Evolutionary conservation across 306 rosid genomes (phyloP).

Genomic region (Herpetospermum pedunculosum): DNA sequence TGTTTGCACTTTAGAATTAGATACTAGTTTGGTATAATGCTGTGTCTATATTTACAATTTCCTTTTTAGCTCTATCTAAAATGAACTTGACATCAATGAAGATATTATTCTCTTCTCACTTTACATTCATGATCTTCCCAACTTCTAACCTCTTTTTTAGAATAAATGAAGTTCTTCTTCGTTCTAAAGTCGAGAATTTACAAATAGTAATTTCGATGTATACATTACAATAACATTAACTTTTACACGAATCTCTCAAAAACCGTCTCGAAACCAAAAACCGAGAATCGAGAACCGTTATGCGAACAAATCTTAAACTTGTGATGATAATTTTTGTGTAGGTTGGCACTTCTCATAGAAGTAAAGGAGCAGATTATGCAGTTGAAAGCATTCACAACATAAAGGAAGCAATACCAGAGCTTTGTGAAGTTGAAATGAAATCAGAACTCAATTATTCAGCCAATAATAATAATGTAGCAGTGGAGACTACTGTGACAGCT

Average conservation of each 20-base stretch:
- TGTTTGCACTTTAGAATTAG: too few species aligned
- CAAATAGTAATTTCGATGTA: not conserved
- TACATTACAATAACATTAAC: not conserved
- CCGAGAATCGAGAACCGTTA: too few species aligned
- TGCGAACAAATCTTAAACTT: not conserved
- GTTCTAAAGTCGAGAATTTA: not conserved
- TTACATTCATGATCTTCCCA: too few species aligned
- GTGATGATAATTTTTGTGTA: constrained; percentile 2
- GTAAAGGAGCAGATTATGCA: constrained; percentile 83
- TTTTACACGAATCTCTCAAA: too few species aligned
- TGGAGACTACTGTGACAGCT: constrained; percentile 81
- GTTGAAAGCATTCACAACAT: constrained; percentile 87
- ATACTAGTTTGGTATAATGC: too few species aligned
- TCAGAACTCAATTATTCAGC: constrained; percentile 56
- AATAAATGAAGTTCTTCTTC: too few species aligned
- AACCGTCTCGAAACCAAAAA: too few species aligned
- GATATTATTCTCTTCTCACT: too few species aligned
- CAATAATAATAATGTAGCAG: constrained; percentile 31
- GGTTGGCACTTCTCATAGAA: constrained; percentile 72
- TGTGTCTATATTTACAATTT: too few species aligned
- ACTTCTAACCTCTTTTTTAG: too few species aligned
- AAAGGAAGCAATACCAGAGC: constrained; percentile 75
- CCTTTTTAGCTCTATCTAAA: too few species aligned
- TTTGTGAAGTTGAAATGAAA: constrained; percentile 57
- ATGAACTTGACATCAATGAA: too few species aligned